These are phyloP conservation scores for Jatropha podagrica DNA, from an alignment of 441 rosid genomes.

Conservation along the genomic window DNA sequence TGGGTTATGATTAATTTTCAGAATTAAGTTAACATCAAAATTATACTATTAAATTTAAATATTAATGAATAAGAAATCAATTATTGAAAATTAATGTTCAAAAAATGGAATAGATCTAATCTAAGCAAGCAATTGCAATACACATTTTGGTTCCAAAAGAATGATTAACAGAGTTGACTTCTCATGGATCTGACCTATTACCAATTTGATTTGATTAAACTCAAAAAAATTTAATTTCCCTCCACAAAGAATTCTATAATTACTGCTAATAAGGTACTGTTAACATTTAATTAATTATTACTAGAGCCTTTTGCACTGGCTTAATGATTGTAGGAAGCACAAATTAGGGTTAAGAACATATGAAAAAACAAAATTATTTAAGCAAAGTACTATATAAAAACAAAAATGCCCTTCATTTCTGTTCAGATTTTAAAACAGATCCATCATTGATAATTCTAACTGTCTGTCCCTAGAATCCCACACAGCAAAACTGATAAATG, in stretches of 20 bases:
- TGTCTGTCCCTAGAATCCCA: constrained; percentile 16
- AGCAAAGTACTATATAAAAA: background rate
- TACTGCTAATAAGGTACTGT: background rate
- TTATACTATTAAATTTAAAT: too few relatives aligned
- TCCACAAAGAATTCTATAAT: too few relatives aligned
- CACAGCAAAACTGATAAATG: background rate
- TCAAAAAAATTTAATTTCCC: background rate
- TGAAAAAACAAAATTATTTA: background rate
- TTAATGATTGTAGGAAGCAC: background rate
- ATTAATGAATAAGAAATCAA: background rate
- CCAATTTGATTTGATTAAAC: background rate
- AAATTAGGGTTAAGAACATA: background rate
- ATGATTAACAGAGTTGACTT: constrained; percentile 15
- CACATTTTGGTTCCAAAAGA: background rate
- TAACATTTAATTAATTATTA: background rate
- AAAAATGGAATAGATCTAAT: background rate
- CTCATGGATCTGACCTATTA: background rate
- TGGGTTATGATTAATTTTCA: background rate
- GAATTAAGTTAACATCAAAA: background rate
- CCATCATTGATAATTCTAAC: constrained; percentile 16
- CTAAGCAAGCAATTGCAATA: background rate
- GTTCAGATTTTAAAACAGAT: background rate
- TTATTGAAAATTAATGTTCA: background rate
- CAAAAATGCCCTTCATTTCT: background rate
- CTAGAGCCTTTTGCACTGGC: background rate